phyloP scores from a whole-genome alignment of 1,284 basidiomycete genomes.

The Microbotryomycetes sp. region DNA sequence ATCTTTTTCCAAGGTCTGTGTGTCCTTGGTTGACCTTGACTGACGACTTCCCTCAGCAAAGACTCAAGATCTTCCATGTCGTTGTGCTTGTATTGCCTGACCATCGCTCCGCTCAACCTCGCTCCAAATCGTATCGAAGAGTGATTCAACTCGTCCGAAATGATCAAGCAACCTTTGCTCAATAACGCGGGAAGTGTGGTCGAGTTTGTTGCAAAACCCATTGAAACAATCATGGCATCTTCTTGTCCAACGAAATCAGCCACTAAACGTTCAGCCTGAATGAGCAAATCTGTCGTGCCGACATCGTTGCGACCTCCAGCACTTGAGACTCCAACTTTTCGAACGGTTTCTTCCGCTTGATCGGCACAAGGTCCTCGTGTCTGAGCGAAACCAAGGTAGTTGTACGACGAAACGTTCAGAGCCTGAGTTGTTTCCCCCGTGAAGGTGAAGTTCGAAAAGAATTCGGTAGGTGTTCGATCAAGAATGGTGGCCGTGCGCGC shows the following conservation, averaged over 20 bases:
- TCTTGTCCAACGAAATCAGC: constrained; percentile 85
- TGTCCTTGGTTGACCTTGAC: constrained; percentile 93
- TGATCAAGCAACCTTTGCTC: constrained; percentile 84
- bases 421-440: constrained; percentile 76
- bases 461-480: constrained; percentile 77
- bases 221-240: constrained; percentile 81
- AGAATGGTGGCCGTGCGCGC: constrained; percentile 84
- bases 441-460: constrained; percentile 69
- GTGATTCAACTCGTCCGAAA: constrained; percentile 97
- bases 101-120: constrained; percentile 77
- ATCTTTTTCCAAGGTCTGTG: constrained; percentile 99
- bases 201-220: constrained; percentile 98
- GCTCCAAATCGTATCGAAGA: constrained; percentile 91
- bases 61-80: constrained; percentile 78
- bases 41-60: constrained; percentile 83
- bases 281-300: constrained; percentile 77
- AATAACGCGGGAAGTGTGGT: constrained; percentile 90
- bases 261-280: constrained; percentile 75
- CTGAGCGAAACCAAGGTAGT: constrained; percentile 98
- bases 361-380: constrained; percentile 88
- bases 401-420: constrained; percentile 97
- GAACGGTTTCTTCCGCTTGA: constrained; percentile 52
- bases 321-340: constrained; percentile 58
- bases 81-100: constrained; percentile 96
- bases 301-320: constrained; percentile 75